Evolutionary conservation across 140 eudicot species (phyloP).

Genomic region (Anethum foeniculum): DNA sequence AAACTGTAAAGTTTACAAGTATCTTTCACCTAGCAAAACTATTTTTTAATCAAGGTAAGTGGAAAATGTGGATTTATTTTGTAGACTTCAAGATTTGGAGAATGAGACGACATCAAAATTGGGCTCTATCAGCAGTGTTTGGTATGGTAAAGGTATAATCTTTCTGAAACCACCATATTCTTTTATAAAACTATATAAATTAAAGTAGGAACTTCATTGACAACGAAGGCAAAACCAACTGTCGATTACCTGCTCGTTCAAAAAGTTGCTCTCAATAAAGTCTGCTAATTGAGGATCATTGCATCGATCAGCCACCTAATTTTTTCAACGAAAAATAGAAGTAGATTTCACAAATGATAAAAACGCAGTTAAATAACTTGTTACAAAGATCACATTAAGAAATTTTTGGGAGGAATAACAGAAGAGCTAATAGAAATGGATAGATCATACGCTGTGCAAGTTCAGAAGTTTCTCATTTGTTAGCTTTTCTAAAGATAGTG

Average conservation of each 20-base stretch:
- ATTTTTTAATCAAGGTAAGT: background rate
- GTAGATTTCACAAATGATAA: background rate
- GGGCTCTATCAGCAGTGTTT: background rate
- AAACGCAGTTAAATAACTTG: background rate
- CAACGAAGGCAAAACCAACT: background rate
- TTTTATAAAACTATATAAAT: background rate
- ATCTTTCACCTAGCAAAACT: background rate
- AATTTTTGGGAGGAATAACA: background rate
- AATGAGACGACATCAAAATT: background rate
- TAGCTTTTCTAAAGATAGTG: conserved; percentile 82
- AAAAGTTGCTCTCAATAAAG: conserved; percentile 71
- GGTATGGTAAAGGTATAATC: background rate
- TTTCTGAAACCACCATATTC: background rate
- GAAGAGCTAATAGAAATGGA: conserved; percentile 15
- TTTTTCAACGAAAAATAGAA: background rate
- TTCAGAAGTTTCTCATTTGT: conserved; percentile 61
- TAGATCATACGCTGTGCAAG: conserved; percentile 32
- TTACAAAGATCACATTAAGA: background rate
- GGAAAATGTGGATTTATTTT: background rate
- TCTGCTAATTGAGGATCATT: conserved; percentile 81
- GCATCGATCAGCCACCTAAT: conserved; percentile 62
- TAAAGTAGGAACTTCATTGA: background rate
- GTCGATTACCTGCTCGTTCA: conserved; percentile 61
- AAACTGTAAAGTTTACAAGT: background rate
- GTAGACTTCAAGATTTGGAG: background rate